Base-by-base conservation (phyloP, 73 alveolate genomes). In the Effrenium voratum region DNA sequence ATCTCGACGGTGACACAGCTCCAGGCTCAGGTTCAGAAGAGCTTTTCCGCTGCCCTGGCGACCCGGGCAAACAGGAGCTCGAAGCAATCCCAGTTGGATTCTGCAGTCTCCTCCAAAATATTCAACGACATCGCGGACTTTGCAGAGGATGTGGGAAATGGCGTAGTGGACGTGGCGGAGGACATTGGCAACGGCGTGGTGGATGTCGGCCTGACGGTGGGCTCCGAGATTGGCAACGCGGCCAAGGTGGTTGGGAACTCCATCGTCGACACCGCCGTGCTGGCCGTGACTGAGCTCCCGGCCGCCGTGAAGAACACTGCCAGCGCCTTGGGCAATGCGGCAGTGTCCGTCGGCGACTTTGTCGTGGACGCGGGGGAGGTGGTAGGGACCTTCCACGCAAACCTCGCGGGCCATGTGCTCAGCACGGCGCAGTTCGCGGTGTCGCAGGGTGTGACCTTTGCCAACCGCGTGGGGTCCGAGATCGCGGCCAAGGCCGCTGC, bases 81-180 rank as follows among this genome's bases (percentile, higher is more conserved):
- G n/a, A n/a, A n/a, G n/a, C n/a, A n/a, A n/a, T n/a, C n/a, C n/a
- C n/a, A 82, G 3, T 40, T 84, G 36, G 93, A 84, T 55, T 50
- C 93, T 3, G 93, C 57, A 34, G 79, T 55, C 36, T 84, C 93
- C 43, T 38, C 80, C 41, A 52, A 55, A 32, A 22, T 84, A 28
- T 84, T 84, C 72, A 57, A 57, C 1, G 72, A 30, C 28, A 22
- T 57, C n/a, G 72, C 28, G 72, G 72, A 57, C 28, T 22, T 57
- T 57, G 16, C 28, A 22, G 72, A 57, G 28, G 28, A 30, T 30
- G 16, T 57, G 16, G 72, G 72, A 22, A 30, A 30, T 22, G 28
- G 16, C n/a, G 3, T 57, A 22, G 72, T 22, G 16, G 72, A 57
- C 72, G 28, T 57, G 72, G 3, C 28, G 16, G 72, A 30, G 16